These are phyloP conservation scores for Pterulicium gracile DNA, from an alignment of 1,284 basidiomycete species.

Conservation along the genomic window DNA sequence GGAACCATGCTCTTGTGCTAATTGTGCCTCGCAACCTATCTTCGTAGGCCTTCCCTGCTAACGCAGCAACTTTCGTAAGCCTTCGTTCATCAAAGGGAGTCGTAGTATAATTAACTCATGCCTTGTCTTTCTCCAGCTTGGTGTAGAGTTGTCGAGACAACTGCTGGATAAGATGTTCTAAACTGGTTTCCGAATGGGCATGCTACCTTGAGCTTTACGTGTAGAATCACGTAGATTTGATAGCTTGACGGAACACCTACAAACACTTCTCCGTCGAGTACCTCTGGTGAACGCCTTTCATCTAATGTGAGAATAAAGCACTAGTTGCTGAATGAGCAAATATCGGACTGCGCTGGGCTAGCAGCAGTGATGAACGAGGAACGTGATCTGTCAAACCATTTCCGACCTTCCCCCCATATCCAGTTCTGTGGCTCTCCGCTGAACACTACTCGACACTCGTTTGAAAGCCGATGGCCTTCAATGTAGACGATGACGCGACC, in stretches of 20 bases:
- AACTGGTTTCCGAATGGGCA: no score
- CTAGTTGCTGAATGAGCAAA: no score
- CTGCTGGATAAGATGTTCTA: constrained; percentile 40
- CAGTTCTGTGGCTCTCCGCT: constrained; percentile 1
- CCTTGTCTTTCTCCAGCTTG: constrained; percentile 39
- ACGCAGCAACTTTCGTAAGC: constrained; percentile 91
- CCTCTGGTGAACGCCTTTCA: no score
- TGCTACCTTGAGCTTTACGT: no score
- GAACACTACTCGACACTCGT: constrained; percentile 2
- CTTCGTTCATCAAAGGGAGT: no score
- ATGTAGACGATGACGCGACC: constrained; percentile 71
- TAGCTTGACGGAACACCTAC: no score
- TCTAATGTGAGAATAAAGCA: no score
- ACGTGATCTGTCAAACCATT: no score
- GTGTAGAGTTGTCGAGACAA: constrained; percentile 73
- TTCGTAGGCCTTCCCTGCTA: constrained; percentile 78
- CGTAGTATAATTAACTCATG: constrained; percentile 3
- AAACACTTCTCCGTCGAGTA: no score
- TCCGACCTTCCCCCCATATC: neutral
- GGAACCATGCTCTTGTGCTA: constrained; percentile 3
- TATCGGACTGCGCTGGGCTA: no score
- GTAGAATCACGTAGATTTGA: no score
- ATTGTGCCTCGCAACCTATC: constrained; percentile 5
- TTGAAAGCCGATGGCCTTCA: constrained; percentile 32
- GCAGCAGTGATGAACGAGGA: no score